Percentiles rank a stretch among this genome's conserved stretches.
phyloP scores from a whole-genome alignment of 2,329 filamentous ascomycete species.

The Epichloe typhina region DNA sequence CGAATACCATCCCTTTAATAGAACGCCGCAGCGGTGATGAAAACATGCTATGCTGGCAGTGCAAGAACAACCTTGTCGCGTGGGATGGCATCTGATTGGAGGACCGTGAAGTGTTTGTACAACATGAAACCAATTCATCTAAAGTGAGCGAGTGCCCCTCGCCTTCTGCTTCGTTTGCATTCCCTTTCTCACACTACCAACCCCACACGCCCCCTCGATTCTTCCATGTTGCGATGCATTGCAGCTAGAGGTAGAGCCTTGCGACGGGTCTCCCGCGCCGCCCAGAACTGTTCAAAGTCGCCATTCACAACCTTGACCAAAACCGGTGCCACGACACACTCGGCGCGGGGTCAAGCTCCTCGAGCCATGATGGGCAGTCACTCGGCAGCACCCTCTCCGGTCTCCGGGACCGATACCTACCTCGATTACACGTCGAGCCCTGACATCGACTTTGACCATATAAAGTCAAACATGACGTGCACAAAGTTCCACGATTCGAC shows the following conservation, averaged over 20 bases:
- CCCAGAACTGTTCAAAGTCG: not conserved
- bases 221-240: not conserved
- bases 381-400: not conserved
- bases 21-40: too few relatives aligned
- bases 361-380: conserved; percentile 1
- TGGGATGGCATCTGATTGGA: too few relatives aligned
- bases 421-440: not conserved
- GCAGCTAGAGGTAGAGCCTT: not conserved
- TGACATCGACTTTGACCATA: not conserved
- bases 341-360: not conserved
- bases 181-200: too few relatives aligned
- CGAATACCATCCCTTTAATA: too few relatives aligned
- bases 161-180: too few relatives aligned
- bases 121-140: too few relatives aligned
- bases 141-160: too few relatives aligned
- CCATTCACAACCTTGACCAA: not conserved
- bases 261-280: not conserved
- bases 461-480: not conserved
- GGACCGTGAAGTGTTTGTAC: too few relatives aligned
- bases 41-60: too few relatives aligned
- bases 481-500: not conserved
- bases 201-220: too few relatives aligned
- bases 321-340: not conserved
- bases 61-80: too few relatives aligned
- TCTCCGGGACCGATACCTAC: not conserved